phyloP scores from a whole-genome alignment of 73 alveolate genomes.

The Paraurostyla sp. region DNA sequence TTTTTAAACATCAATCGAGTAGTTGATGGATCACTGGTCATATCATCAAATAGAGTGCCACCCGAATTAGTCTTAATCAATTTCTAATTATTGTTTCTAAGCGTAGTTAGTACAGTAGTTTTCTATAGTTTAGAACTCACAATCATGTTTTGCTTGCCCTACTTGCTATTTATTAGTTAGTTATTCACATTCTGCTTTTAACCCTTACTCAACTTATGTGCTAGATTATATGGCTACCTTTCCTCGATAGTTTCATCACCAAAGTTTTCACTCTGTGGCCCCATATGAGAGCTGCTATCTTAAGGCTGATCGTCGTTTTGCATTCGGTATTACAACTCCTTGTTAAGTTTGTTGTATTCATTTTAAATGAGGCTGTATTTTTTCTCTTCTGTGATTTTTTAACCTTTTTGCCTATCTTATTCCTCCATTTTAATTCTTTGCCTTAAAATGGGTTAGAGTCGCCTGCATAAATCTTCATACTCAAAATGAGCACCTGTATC shows the following conservation, averaged over 20 bases:
- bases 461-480: constrained; percentile 22
- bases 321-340: background rate
- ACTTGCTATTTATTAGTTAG: no score
- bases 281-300: background rate
- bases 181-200: no score
- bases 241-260: constrained; percentile 40
- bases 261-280: constrained; percentile 43
- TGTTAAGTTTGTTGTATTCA: background rate
- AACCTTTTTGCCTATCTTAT: background rate
- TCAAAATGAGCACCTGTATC: constrained; percentile 62
- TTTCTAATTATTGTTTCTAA: no score
- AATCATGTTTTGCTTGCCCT: no score
- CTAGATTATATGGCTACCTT: constrained; percentile 6
- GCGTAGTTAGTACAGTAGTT: no score
- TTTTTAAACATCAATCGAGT: constrained; percentile 26
- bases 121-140: no score
- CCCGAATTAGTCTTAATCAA: background rate
- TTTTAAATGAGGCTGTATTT: background rate
- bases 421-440: background rate
- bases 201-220: background rate
- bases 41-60: background rate
- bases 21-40: background rate
- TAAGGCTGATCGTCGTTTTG: background rate
- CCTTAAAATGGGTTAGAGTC: background rate
- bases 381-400: background rate